These are phyloP conservation scores for Ammopiptanthus mongolicus DNA, from an alignment of 306 rosid genomes.

Conservation along the genomic window DNA sequence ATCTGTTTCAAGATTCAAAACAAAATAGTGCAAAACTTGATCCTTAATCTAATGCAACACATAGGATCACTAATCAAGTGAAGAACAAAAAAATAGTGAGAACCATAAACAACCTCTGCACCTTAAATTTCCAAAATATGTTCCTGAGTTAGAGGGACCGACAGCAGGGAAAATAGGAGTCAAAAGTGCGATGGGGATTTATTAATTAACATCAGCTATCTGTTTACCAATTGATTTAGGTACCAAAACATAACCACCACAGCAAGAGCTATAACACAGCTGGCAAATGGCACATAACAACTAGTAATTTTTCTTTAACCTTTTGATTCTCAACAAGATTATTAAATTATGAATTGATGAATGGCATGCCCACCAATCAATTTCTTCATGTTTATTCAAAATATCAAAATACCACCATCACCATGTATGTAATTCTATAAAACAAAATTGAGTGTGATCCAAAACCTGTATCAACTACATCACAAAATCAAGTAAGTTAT, in stretches of 20 bases:
- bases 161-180: background rate
- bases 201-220: no score
- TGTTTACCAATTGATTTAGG: background rate
- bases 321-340: background rate
- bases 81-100: background rate
- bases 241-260: background rate
- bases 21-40: background rate
- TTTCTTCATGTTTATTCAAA: background rate
- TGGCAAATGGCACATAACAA: background rate
- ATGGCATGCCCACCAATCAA: constrained; percentile 8
- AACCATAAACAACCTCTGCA: background rate
- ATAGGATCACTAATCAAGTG: background rate
- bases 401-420: constrained; percentile 5
- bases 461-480: background rate
- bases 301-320: background rate
- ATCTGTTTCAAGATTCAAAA: background rate
- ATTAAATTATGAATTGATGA: background rate
- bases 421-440: constrained; percentile 15
- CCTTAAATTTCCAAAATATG: background rate
- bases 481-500: background rate
- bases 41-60: background rate
- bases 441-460: background rate
- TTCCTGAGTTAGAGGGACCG: background rate
- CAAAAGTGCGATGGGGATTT: background rate
- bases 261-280: background rate